Percentiles rank a stretch among this genome's conserved stretches.
phyloP scores from a whole-genome alignment of 805 yeast genomes.

The Yamadazyma phyllophila region DNA sequence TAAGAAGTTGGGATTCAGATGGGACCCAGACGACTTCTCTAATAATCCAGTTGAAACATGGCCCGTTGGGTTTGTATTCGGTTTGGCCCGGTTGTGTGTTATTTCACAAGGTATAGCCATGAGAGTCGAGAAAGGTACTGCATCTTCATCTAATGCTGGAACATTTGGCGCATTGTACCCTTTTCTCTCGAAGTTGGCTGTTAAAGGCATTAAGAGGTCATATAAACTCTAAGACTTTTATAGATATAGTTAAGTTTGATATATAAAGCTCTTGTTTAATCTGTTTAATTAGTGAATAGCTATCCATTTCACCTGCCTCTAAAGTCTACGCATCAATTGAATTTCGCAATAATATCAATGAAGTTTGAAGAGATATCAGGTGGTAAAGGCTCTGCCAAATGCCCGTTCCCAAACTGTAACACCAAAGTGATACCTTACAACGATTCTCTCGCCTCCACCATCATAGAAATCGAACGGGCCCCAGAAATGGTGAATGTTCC shows the following conservation, averaged over 20 bases:
- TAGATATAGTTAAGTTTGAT: not conserved
- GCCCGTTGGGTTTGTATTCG: slow-evolving; percentile 55
- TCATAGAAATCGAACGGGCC: slow-evolving; percentile 18
- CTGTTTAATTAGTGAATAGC: too few relatives aligned
- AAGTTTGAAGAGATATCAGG: slow-evolving; percentile 7
- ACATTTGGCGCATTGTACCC: slow-evolving; percentile 36
- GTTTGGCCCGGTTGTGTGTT: slow-evolving; percentile 52
- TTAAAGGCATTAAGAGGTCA: slow-evolving; percentile 15
- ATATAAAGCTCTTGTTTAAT: too few relatives aligned
- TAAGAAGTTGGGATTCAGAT: slow-evolving; percentile 24
- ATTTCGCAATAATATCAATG: slow-evolving; percentile 3
- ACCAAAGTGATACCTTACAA: slow-evolving; percentile 22
- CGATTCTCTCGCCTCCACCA: not conserved
- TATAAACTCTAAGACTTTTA: not conserved
- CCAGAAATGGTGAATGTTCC: slow-evolving; percentile 28
- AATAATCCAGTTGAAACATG: slow-evolving; percentile 47
- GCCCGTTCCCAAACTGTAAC: slow-evolving; percentile 26
- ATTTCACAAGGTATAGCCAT: slow-evolving; percentile 64
- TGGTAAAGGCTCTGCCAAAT: slow-evolving; percentile 12
- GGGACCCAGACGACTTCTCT: slow-evolving; percentile 33
- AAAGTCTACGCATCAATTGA: not conserved
- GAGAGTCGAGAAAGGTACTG: slow-evolving; percentile 50
- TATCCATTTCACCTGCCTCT: too few relatives aligned
- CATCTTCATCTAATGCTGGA: slow-evolving; percentile 51
- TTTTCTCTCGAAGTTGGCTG: slow-evolving; percentile 29